Percentiles rank a stretch among this genome's conserved stretches.
Evolutionary conservation across 768 basidiomycete genomes (phyloP).

Genomic region (Rhizopogon rudus): DNA sequence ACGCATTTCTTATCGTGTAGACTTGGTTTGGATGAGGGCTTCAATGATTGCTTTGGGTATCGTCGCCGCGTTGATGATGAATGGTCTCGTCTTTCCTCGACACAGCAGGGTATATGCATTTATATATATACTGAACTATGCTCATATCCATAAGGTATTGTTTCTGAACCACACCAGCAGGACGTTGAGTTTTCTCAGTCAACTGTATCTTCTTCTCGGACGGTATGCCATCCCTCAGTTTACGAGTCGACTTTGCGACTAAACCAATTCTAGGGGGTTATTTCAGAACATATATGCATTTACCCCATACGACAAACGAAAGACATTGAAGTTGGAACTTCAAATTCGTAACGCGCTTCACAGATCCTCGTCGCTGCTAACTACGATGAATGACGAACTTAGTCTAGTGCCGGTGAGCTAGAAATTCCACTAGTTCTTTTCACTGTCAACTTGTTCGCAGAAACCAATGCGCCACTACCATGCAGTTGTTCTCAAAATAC

Average conservation of each 20-base stretch:
- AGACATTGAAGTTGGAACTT: constrained; percentile 35
- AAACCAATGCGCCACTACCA: constrained; percentile 45
- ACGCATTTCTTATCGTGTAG: constrained; percentile 17
- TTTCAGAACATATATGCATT: constrained; percentile 22
- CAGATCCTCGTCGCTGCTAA: constrained; percentile 32
- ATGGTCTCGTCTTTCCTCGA: constrained; percentile 40
- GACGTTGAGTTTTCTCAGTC: constrained; percentile 33
- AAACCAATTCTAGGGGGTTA: constrained; percentile 27
- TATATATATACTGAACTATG: not conserved
- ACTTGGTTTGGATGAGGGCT: constrained; percentile 34
- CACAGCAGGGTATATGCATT: constrained; percentile 36
- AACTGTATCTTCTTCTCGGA: constrained; percentile 39
- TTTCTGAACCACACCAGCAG: constrained; percentile 37
- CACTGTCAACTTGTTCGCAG: constrained; percentile 13
- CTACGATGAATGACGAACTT: constrained; percentile 41
- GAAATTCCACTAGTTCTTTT: not conserved
- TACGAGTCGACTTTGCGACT: not conserved
- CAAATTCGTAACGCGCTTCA: constrained; percentile 36
- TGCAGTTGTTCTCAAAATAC: constrained; percentile 30
- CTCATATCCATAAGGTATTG: constrained; percentile 25
- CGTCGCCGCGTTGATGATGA: constrained; percentile 38
- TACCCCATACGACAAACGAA: constrained; percentile 26
- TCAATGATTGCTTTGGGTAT: constrained; percentile 41
- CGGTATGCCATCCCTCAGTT: constrained; percentile 24
- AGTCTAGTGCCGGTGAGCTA: constrained; percentile 43